Conservation (phyloP, 2,329 filamentous ascomycete genomes). For the Hypoxylon sp. region DNA sequence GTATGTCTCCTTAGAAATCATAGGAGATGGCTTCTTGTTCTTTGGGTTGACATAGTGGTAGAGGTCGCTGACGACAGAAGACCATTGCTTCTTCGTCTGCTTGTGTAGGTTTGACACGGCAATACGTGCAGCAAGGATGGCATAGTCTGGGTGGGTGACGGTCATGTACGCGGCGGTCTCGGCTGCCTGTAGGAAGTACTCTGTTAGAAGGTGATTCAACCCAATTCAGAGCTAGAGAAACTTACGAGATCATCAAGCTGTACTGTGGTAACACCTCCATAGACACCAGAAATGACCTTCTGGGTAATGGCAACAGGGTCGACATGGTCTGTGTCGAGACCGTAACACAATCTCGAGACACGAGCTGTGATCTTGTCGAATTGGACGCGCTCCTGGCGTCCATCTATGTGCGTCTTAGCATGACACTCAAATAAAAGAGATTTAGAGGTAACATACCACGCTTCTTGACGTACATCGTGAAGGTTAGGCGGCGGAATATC, state of each 20-base stretch:
- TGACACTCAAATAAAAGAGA: slow-evolving; percentile 1
- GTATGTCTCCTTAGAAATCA: slow-evolving; percentile 94
- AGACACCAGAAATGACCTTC: slow-evolving; percentile 99
- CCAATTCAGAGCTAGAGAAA: slow-evolving; percentile 39
- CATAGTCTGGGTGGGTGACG: slow-evolving; percentile 98
- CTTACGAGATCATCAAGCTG: slow-evolving; percentile 97
- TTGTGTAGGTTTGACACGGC: slow-evolving; percentile 99
- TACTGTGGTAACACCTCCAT: slow-evolving; percentile 96
- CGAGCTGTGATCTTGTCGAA: slow-evolving; percentile 99
- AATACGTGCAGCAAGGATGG: slow-evolving; percentile 97
- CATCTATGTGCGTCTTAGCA: slow-evolving; percentile 72
- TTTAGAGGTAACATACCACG: slow-evolving; percentile 65
- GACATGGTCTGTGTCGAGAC: slow-evolving; percentile 93
- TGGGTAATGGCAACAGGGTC: slow-evolving; percentile 98
- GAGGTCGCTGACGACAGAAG: slow-evolving; percentile 91
- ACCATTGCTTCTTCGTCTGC: slow-evolving; percentile 99
- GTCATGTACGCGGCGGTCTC: slow-evolving; percentile 99
- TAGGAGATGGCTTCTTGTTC: slow-evolving; percentile 85
- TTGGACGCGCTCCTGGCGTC: slow-evolving; percentile 99
- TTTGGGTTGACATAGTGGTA: slow-evolving; percentile 97
- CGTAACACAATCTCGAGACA: slow-evolving; percentile 97
- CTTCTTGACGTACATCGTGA: slow-evolving; percentile 74
- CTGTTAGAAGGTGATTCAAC: slow-evolving; percentile 42
- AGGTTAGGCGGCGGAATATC: slow-evolving; percentile 46
- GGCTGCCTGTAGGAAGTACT: slow-evolving; percentile 76